Conservation (phyloP, 2,329 filamentous ascomycete species). For the Xylaria sp. region DNA sequence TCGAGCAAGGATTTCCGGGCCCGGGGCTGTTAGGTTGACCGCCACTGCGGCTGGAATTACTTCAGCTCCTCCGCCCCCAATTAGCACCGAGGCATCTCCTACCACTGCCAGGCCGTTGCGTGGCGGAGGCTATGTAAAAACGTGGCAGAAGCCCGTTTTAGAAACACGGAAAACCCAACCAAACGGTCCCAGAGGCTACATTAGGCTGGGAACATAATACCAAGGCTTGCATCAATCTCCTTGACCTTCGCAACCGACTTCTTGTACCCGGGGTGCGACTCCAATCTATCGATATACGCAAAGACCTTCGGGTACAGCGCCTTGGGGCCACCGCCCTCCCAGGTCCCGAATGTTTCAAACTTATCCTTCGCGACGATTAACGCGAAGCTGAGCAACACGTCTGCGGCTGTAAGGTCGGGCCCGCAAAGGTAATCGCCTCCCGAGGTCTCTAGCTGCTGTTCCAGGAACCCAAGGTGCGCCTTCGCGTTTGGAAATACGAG, state of each 20-base stretch:
- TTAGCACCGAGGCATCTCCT: not conserved
- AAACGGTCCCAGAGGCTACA: not conserved
- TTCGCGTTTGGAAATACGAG: conserved; percentile 53
- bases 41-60: conserved; percentile 13
- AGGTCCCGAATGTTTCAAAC: conserved; percentile 46
- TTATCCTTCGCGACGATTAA: conserved; percentile 48
- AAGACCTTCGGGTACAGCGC: conserved; percentile 47
- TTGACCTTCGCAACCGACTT: conserved; percentile 52
- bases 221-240: conserved; percentile 49
- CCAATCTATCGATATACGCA: conserved; percentile 50
- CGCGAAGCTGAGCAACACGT: conserved; percentile 57
- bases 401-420: conserved; percentile 51
- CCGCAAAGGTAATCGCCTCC: conserved; percentile 54
- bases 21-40: conserved; percentile 16
- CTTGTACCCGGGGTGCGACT: conserved; percentile 52
- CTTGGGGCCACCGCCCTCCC: conserved; percentile 44
- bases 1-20: not conserved
- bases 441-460: conserved; percentile 51
- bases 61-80: conserved; percentile 12
- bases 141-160: not conserved
- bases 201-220: conserved; percentile 31
- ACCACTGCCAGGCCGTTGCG: not conserved
- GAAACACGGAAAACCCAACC: not conserved
- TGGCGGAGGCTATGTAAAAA: not conserved
- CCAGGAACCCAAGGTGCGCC: conserved; percentile 52